Base-by-base conservation (phyloP, 805 yeast genomes). In the Yamadazyma tumulicola region DNA sequence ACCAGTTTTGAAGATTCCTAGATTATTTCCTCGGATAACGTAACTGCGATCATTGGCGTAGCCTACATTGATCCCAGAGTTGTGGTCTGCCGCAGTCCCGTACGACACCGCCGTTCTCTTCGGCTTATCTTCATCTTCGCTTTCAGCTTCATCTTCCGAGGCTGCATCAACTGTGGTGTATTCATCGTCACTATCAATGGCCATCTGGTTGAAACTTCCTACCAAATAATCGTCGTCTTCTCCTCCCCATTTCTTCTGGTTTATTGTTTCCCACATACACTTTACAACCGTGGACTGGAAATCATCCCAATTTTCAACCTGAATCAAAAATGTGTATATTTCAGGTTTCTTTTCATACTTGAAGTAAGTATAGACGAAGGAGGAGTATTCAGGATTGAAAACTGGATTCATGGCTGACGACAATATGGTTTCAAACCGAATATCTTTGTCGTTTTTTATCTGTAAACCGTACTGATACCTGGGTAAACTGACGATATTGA, bases 1-100 rank as follows among this genome's bases (percentile, higher is more conserved):
- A 22, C 70, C 72, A 13, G 79, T 72, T 48, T 72, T 81, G 61
- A 87, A 86, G 4, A 88, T 88, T 21, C 96, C 96, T 37, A 88
- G 64, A 44, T 76, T 77, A 54, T 85, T 65, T 11, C 88, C 95
- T 46, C 94, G 76, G 0, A 83, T 79, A 19, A 88, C 89, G 54
- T 74, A 88, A 1, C 95, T 74, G 22, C 93, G 69, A 48, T 85
- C 81, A 46, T 79, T 79, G 36, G 72, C 72, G 41, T 62, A 74
- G 1, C 95, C 89, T 6, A 86, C 79, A 1, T 84, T 79, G 49
- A 88, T 66, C 15, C 77, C 79, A 33, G 76, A 71, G 53, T 87
- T 87, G 4, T 19, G 16, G 13, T 28, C 31, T 19, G 61, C 62
- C 12, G 64, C 72, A 9, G 54, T 55, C 10, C 57, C 63, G 20